Conservation (phyloP, 106 monocot species). For the Platanthera guangdongensis region DNA sequence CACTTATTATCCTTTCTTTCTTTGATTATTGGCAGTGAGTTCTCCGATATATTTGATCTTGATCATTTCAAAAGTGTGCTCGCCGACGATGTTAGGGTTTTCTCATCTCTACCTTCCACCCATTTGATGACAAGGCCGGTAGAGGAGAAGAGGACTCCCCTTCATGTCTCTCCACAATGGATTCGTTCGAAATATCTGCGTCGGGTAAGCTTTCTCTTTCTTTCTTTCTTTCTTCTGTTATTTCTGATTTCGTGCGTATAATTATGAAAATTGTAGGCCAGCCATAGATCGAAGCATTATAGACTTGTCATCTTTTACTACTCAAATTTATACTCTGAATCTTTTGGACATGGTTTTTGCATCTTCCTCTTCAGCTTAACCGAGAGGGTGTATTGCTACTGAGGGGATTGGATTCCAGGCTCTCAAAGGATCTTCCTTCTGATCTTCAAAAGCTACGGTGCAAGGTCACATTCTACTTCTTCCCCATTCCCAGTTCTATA, state of each 20-base stretch:
- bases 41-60: conserved; percentile 82
- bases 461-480: conserved; percentile 36
- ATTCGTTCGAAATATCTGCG: conserved; percentile 60
- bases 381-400: conserved; percentile 81
- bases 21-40: conserved; percentile 45
- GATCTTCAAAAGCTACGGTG: conserved; percentile 94
- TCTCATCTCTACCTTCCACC: conserved; percentile 72
- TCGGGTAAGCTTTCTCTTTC: conserved; percentile 26
- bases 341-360: not conserved
- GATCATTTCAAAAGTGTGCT: conserved; percentile 77
- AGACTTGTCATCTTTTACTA: not conserved
- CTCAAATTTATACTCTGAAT: not conserved
- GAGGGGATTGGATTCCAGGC: conserved; percentile 78
- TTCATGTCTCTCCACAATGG: conserved; percentile 57
- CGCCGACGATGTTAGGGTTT: conserved; percentile 61
- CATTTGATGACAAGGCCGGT: conserved; percentile 65
- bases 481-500: not conserved
- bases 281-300: not conserved
- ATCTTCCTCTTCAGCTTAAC: conserved; percentile 38
- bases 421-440: conserved; percentile 76
- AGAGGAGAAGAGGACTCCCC: conserved; percentile 60
- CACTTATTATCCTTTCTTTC: not conserved
- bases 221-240: not conserved
- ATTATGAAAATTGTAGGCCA: not conserved
- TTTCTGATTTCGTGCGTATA: not conserved